Evolutionary conservation across 768 basidiomycete species (phyloP).

Genomic region (Cyclocybe aegerita): DNA sequence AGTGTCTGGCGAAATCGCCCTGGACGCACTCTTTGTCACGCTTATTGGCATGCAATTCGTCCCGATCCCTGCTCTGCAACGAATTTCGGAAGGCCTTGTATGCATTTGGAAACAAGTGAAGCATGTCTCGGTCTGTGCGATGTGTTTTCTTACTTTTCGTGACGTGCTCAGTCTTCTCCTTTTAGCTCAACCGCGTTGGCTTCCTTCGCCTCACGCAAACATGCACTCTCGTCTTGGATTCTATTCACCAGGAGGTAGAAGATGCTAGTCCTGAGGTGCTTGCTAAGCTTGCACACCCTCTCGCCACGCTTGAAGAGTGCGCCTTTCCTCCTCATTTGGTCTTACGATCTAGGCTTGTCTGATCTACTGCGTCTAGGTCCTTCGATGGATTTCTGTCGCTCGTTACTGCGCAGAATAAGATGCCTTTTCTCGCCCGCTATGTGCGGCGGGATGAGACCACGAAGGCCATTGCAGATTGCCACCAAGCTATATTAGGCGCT

Average conservation of each 20-base stretch:
- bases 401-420: constrained; percentile 43
- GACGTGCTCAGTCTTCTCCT: neutral
- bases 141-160: neutral
- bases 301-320: constrained; percentile 44
- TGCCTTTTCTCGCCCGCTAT: constrained; percentile 70
- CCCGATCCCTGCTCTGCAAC: constrained; percentile 51
- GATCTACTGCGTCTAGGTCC: constrained; percentile 15
- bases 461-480: constrained; percentile 43
- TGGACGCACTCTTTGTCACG: constrained; percentile 35
- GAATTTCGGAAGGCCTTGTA: constrained; percentile 45
- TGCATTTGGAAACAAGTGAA: constrained; percentile 59
- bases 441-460: constrained; percentile 62
- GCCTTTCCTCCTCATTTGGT: constrained; percentile 2
- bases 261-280: constrained; percentile 42
- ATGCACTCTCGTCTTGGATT: constrained; percentile 57
- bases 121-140: constrained; percentile 49
- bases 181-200: constrained; percentile 57
- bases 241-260: constrained; percentile 52
- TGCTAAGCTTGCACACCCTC: constrained; percentile 44
- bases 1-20: constrained; percentile 29
- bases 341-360: constrained; percentile 13
- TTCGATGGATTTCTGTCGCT: constrained; percentile 37
- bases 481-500: constrained; percentile 52
- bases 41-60: constrained; percentile 39
- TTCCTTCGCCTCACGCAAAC: constrained; percentile 64